Evolutionary conservation across 164 flowering plant species (phyloP).

Genomic region (Aristolochia californica): DNA sequence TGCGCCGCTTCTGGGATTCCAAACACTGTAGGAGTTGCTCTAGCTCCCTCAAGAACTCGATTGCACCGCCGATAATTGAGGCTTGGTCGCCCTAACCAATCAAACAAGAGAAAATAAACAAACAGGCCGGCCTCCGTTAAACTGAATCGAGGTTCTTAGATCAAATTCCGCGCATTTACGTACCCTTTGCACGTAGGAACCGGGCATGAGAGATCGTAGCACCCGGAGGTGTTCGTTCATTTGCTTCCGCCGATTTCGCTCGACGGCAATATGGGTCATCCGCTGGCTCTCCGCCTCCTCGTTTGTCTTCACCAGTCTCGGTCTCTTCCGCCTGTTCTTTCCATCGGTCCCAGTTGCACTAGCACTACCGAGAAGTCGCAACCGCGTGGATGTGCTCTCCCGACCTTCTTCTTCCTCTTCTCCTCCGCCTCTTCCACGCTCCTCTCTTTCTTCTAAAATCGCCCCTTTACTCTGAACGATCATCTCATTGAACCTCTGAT

Average conservation of each 20-base stretch:
- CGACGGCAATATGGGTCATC: slow-evolving; percentile 98
- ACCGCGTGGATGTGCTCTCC: slow-evolving; percentile 31
- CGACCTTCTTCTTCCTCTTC: slow-evolving; percentile 25
- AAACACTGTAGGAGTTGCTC: slow-evolving; percentile 91
- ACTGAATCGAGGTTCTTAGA: not conserved
- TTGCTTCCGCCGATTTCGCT: slow-evolving; percentile 85
- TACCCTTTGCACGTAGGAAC: slow-evolving; percentile 96
- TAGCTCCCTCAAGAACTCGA: slow-evolving; percentile 87
- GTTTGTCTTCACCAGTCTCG: slow-evolving; percentile 58
- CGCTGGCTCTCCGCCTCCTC: slow-evolving; percentile 97
- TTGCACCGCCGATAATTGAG: slow-evolving; percentile 93
- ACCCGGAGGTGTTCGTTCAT: slow-evolving; percentile 96
- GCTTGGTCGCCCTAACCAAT: slow-evolving; percentile 98
- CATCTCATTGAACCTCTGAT: slow-evolving; percentile 14
- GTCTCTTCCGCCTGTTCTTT: slow-evolving; percentile 65
- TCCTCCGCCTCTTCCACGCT: slow-evolving; percentile 11
- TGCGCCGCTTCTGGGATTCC: slow-evolving; percentile 80
- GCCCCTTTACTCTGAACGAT: too few relatives aligned
- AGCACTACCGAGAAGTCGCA: slow-evolving; percentile 27
- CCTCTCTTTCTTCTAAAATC: slow-evolving; percentile 1
- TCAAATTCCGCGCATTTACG: not conserved
- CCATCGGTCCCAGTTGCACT: slow-evolving; percentile 15
- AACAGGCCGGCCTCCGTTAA: not conserved
- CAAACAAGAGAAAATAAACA: not conserved
- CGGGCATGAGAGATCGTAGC: slow-evolving; percentile 86